Evolutionary conservation across 139 green algal genomes (phyloP).

Genomic region (Coelastrella sp.): DNA sequence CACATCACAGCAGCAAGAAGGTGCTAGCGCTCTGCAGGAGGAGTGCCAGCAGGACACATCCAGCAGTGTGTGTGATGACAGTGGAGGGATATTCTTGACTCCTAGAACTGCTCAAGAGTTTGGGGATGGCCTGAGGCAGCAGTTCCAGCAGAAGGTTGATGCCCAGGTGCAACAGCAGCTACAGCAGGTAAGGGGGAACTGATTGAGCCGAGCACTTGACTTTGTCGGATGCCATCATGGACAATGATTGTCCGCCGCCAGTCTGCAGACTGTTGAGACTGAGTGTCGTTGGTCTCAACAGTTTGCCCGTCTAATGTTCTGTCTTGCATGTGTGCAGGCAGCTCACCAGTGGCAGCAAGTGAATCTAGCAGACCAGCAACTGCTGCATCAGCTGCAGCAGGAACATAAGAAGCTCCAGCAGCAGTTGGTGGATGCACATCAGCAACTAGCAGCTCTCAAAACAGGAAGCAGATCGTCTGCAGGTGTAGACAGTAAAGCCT

Average conservation of each 20-base stretch:
- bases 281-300: too few species aligned
- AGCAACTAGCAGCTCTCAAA: neutral
- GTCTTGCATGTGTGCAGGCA: neutral
- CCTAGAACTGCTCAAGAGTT: slow-evolving; percentile 16
- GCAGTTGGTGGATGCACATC: neutral
- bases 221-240: too few species aligned
- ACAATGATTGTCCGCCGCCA: too few species aligned
- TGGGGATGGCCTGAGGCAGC: neutral
- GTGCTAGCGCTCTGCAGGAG: neutral
- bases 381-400: slow-evolving; percentile 4
- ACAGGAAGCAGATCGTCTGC: neutral
- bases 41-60: neutral
- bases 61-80: neutral
- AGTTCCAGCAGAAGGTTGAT: neutral
- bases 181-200: neutral
- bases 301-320: neutral
- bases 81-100: neutral
- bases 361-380: slow-evolving; percentile 15
- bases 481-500: neutral
- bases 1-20: too few species aligned
- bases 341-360: neutral
- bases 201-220: too few species aligned
- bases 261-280: too few species aligned
- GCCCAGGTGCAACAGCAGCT: slow-evolving; percentile 1
- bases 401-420: slow-evolving; percentile 15